Conservation (phyloP, 2,329 filamentous ascomycete genomes). For the Sporothrix pseudoabietina region DNA sequence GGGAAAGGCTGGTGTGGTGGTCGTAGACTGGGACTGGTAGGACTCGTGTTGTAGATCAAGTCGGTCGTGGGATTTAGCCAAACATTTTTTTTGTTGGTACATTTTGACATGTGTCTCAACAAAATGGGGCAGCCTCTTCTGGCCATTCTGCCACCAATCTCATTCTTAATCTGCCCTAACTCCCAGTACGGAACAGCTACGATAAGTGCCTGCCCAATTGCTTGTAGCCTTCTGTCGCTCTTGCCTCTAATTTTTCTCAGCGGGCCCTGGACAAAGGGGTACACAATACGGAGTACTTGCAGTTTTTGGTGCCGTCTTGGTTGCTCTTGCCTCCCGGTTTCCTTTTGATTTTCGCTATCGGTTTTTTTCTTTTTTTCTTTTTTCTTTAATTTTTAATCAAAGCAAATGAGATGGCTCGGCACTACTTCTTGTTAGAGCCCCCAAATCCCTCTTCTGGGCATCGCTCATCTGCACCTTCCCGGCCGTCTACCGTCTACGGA, state of each 20-base stretch:
- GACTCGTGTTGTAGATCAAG: not conserved
- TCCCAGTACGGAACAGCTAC: too few relatives aligned
- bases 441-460: not conserved
- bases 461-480: constrained; percentile 7
- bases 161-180: too few relatives aligned
- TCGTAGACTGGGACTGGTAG: not conserved
- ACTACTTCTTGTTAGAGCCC: not conserved
- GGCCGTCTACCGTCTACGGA: not conserved
- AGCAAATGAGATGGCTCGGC: not conserved
- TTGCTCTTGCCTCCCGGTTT: not conserved
- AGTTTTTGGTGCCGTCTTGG: not conserved
- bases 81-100: constrained; percentile 6
- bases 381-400: not conserved
- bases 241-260: not conserved
- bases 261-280: constrained; percentile 5
- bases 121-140: constrained; percentile 2
- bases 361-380: too few relatives aligned
- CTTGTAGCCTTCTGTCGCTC: constrained; percentile 10
- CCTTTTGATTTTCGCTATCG: constrained; percentile 2
- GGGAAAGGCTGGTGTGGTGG: not conserved
- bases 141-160: not conserved
- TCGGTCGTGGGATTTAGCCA: not conserved
- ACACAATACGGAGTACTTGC: too few relatives aligned
- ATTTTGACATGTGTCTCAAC: constrained; percentile 11
- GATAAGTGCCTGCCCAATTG: not conserved